phyloP scores from a whole-genome alignment of 1,139 yeast genomes.

The Geotrichum citri-aurantii region DNA sequence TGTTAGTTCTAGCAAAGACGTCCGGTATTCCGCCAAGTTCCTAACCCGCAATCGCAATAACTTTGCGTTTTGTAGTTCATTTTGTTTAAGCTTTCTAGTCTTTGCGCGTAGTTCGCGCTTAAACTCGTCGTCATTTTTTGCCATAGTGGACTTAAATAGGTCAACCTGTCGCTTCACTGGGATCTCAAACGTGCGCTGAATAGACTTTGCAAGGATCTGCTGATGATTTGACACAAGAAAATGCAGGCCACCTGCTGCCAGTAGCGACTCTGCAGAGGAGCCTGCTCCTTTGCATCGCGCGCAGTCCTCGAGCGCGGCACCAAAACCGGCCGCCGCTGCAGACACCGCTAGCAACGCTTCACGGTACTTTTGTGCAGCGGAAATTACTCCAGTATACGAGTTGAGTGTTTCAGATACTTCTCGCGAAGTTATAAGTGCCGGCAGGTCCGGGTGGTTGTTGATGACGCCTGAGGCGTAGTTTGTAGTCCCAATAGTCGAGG shows the following conservation, averaged over 20 bases:
- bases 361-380: conserved; percentile 50
- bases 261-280: conserved; percentile 56
- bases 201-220: conserved; percentile 56
- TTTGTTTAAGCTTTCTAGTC: conserved; percentile 46
- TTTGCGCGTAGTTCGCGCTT: conserved; percentile 51
- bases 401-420: conserved; percentile 50
- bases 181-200: conserved; percentile 49
- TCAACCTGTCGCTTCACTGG: conserved; percentile 42
- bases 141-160: conserved; percentile 24
- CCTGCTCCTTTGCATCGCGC: conserved; percentile 67
- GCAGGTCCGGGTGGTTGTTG: conserved; percentile 43
- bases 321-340: conserved; percentile 66
- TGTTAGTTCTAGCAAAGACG: conserved; percentile 60
- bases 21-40: conserved; percentile 58
- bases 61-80: conserved; percentile 52
- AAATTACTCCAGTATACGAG: conserved; percentile 45
- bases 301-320: conserved; percentile 61
- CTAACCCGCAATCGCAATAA: conserved; percentile 44
- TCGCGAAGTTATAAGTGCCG: conserved; percentile 51
- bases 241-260: conserved; percentile 74
- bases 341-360: conserved; percentile 48
- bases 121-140: conserved; percentile 48
- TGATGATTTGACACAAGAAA: conserved; percentile 73
- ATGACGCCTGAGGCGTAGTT: conserved; percentile 17
- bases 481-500: background rate